Base-by-base conservation (phyloP, 352 stramenopile species). In the Pythium aristosporum region DNA sequence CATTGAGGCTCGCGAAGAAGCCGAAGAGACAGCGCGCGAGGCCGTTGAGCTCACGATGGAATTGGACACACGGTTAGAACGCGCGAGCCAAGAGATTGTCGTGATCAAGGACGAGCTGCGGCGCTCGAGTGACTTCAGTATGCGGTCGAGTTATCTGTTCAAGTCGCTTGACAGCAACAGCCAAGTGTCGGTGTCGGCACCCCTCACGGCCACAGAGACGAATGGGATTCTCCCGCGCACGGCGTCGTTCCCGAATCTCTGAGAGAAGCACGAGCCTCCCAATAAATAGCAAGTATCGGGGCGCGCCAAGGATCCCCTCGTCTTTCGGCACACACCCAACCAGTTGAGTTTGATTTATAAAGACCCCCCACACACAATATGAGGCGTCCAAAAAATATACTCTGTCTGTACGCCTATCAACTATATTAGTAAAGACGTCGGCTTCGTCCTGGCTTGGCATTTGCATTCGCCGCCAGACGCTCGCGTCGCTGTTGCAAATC, bases 1-100 rank as follows among this genome's bases (percentile, higher is more conserved):
- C 53, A 87, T 93, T 44, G 79, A 90, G 79, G 84, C 83, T 57
- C 82, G 82, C 56, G 82, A 92, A 63, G 78, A 84, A 37, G 85
- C 86, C 11, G 82, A 93, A 69, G 71, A 76, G 28, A 92, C 77
- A 37, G 84, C 85, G 36, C 73, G 71, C 61, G 86, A 95, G 69
- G 84, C 86, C 32, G 71, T 93, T 12, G 80, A 89, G 61, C 69
- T 92, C 36, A 85, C 79, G 23, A 51, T 88, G 46, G 68, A 85
- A 61, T 72, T 95, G 47, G 86, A 95, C 70, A 76, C 78, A 52
- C 80, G 78, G 34, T 76, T 93, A 74, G 79, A 91, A 58, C 82
- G 73, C 61, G 80, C 77, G 39, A 77, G 66, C 55, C 79, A 81
- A 10, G 77, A 88, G 56, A 75, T 82, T 50, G 44, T 70, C 20